Evolutionary conservation across 2,329 filamentous ascomycete species (phyloP).

Genomic region (Ophiognomonia clavigignenti-juglandacearum): DNA sequence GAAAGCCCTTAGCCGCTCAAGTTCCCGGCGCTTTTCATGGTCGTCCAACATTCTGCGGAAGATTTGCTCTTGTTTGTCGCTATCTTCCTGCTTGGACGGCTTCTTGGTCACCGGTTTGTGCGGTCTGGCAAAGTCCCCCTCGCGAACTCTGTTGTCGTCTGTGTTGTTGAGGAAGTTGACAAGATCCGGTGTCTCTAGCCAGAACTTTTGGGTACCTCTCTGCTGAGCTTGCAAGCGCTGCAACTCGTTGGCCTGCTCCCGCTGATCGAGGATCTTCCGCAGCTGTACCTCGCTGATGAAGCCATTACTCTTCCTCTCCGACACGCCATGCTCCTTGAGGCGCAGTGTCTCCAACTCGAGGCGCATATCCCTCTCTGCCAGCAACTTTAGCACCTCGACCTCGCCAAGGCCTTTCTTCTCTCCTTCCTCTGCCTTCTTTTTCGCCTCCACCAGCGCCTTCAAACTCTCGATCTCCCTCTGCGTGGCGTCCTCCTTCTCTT

Average conservation of each 20-base stretch:
- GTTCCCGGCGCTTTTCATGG: not conserved
- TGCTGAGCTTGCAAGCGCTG: not conserved
- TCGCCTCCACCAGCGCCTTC: not conserved
- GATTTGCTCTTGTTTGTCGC: not conserved
- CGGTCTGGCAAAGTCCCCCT: not conserved
- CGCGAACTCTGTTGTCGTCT: constrained; percentile 1
- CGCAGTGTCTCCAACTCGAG: not conserved
- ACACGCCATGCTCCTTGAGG: not conserved
- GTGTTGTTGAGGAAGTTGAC: not conserved
- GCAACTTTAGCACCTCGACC: not conserved
- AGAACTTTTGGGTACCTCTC: not conserved
- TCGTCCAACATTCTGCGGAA: not conserved
- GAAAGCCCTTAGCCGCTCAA: not conserved
- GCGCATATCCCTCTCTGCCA: not conserved
- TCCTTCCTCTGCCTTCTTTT: not conserved
- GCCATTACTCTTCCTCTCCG: not conserved
- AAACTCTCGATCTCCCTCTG: constrained; percentile 1
- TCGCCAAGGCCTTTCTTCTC: not conserved
- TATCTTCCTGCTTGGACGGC: not conserved
- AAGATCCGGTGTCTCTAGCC: not conserved
- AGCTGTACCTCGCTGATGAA: not conserved
- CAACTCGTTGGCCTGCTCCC: not conserved
- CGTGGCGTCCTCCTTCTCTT: not conserved
- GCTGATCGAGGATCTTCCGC: not conserved
- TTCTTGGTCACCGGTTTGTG: not conserved